These are phyloP conservation scores for Saccharomycopsis sp. DNA, from an alignment of 805 yeast species.

Conservation along the genomic window DNA sequence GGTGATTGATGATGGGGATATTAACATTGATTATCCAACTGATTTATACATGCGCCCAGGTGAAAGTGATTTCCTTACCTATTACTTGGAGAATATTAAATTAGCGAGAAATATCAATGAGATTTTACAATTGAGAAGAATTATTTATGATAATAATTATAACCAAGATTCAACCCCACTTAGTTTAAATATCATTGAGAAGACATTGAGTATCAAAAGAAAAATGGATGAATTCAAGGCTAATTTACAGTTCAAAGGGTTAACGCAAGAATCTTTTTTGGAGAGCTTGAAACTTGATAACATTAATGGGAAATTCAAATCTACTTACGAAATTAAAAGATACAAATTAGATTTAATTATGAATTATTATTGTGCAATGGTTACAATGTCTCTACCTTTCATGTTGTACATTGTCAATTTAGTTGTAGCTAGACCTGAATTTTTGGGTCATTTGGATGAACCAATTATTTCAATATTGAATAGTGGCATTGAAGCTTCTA, in stretches of 20 bases:
- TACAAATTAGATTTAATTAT: constrained; percentile 37
- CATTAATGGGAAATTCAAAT: constrained; percentile 24
- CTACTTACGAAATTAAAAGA: constrained; percentile 25
- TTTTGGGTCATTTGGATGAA: constrained; percentile 33
- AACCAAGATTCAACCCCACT: constrained; percentile 27
- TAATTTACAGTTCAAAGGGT: constrained; percentile 25
- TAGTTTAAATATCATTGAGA: constrained; percentile 34
- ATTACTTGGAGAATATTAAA: constrained; percentile 30
- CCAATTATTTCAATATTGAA: constrained; percentile 35
- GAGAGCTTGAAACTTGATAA: constrained; percentile 29
- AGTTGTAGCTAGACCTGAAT: constrained; percentile 27
- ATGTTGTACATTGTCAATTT: constrained; percentile 33
- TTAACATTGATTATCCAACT: constrained; percentile 35
- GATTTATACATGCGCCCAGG: constrained; percentile 25
- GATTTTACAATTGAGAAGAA: constrained; percentile 35
- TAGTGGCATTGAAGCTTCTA: constrained; percentile 36
- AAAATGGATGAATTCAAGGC: constrained; percentile 32
- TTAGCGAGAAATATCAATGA: constrained; percentile 34
- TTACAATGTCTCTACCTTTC: constrained; percentile 38
- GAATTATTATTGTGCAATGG: constrained; percentile 36
- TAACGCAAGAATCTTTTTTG: constrained; percentile 4
- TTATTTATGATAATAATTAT: constrained; percentile 30
- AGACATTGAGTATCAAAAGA: constrained; percentile 32
- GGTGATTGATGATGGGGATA: constrained; percentile 38
- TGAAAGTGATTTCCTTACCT: constrained; percentile 28